Evolutionary conservation across 2,329 filamentous ascomycete species (phyloP), one percentile per base, ranked within the genome.

Genomic region (Cercospora sp.): DNA sequence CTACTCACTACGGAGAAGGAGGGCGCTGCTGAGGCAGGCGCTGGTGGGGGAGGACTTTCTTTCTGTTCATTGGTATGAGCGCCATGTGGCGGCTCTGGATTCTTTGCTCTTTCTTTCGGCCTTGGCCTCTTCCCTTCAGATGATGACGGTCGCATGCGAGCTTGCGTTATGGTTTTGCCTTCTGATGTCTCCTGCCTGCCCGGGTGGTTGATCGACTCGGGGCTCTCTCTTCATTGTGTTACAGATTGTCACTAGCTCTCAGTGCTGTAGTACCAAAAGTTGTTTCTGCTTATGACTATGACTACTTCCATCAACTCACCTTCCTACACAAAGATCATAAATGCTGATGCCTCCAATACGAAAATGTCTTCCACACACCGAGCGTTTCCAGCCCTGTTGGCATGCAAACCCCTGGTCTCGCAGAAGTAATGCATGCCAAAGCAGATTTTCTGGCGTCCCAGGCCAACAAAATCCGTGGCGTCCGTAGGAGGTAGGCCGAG

Each of bases 201-300:
- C 18, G 51, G 72, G 79, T 80, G 81, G 71, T 75, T 66, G 72
- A 74, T 84, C 81, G 83, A 85, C 83, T 84, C 83, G 83, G 84
- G 82, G 82, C 81, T 75, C 73, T 69, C 71, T 53, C 62, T 42
- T 42, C 16, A 59, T 45, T 57, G 64, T 45, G 60, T 28, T 26
- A 58, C 45, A 53, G 55, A 64, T 60, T 42, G 63, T 31, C 55
- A 55, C 31, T 18, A 18, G 60, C 60, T 63, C 60, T 63, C 60
- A 63, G 60, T 33, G 60, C 60, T 63, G 45, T 53, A 61, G 36
- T 23, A 60, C 12, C 28, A 61, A 61, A 61, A 61, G 59, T 61
- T 13, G 36, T 18, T 58, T 58, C 53, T 30, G 30, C 26, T 57
- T 12, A n/a, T 30, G n/a, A 57, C 20, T 57, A 18, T 30, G 16